These are phyloP conservation scores for Trichoderma semiorbis DNA, from an alignment of 2,329 filamentous ascomycete genomes.

Conservation along the genomic window DNA sequence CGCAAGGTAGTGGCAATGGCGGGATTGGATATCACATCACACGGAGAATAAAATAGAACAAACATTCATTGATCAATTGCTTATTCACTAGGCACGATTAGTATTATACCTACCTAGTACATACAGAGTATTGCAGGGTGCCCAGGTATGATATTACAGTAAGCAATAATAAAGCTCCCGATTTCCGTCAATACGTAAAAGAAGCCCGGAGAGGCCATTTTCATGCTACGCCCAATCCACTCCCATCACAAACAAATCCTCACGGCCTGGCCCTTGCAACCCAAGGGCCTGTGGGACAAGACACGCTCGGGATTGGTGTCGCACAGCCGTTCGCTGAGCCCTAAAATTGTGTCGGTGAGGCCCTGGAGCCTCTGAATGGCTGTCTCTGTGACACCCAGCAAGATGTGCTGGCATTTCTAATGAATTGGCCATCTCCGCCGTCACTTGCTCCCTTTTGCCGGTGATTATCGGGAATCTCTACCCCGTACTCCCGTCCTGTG, in stretches of 20 bases:
- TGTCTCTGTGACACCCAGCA: background rate
- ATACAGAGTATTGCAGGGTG: background rate
- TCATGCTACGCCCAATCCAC: background rate
- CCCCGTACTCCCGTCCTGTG: background rate
- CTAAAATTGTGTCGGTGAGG: conserved; percentile 12
- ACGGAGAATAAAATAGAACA: background rate
- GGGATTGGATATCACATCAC: background rate
- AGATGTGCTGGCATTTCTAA: conserved; percentile 10
- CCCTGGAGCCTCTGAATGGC: conserved; percentile 4
- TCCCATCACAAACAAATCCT: background rate
- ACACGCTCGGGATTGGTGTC: background rate
- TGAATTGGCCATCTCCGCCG: conserved; percentile 1
- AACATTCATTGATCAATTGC: background rate
- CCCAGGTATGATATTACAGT: background rate
- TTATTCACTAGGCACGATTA: background rate
- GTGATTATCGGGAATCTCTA: background rate
- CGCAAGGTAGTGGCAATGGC: conserved; percentile 1
- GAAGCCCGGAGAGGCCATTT: background rate
- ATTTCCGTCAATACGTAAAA: background rate
- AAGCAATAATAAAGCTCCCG: background rate
- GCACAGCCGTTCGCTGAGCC: conserved; percentile 4
- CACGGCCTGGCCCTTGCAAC: background rate
- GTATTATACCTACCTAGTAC: background rate
- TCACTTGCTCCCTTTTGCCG: background rate
- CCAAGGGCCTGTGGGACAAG: background rate